These are phyloP conservation scores for Salinomyces thailandicus DNA, from an alignment of 2,329 filamentous ascomycete genomes.

Conservation along the genomic window DNA sequence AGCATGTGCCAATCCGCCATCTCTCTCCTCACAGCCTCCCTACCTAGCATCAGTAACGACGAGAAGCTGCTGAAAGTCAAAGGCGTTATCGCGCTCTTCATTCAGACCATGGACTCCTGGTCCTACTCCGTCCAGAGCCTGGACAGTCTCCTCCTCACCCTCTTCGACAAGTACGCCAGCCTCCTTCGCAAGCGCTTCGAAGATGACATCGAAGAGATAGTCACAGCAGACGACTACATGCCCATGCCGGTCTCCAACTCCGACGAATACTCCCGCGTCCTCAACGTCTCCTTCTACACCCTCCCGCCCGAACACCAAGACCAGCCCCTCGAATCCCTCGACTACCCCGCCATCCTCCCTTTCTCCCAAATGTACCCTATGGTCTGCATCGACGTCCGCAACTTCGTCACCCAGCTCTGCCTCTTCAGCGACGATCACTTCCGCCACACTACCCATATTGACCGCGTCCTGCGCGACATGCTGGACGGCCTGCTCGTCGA, in stretches of 20 bases:
- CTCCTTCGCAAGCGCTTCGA: constrained; percentile 84
- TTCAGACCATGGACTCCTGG: constrained; percentile 97
- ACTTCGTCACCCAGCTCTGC: constrained; percentile 97
- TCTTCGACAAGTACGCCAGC: constrained; percentile 92
- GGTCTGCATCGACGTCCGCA: constrained; percentile 90
- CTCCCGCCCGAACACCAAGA: constrained; percentile 57
- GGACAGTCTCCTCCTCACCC: constrained; percentile 71
- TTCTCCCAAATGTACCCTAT: constrained; percentile 99
- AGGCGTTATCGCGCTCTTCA: constrained; percentile 82
- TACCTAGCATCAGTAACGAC: constrained; percentile 73
- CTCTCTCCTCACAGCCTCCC: constrained; percentile 64
- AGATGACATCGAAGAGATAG: constrained; percentile 86
- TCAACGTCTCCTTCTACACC: constrained; percentile 91
- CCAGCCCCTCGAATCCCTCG: constrained; percentile 52
- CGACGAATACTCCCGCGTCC: constrained; percentile 90
- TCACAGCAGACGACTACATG: constrained; percentile 97
- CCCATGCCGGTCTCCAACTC: constrained; percentile 89
- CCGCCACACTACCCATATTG: constrained; percentile 77
- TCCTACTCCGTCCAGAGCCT: constrained; percentile 73
- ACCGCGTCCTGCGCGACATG: constrained; percentile 76
- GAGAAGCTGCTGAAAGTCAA: constrained; percentile 92
- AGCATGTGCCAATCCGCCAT: constrained; percentile 91
- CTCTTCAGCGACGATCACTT: constrained; percentile 97
- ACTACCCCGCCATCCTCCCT: constrained; percentile 82
- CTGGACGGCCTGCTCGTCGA: constrained; percentile 89